Percentiles rank a stretch among this genome's conserved stretches.
These are phyloP conservation scores for Austroboletus festivus DNA, from an alignment of 768 basidiomycete genomes.

Conservation along the genomic window DNA sequence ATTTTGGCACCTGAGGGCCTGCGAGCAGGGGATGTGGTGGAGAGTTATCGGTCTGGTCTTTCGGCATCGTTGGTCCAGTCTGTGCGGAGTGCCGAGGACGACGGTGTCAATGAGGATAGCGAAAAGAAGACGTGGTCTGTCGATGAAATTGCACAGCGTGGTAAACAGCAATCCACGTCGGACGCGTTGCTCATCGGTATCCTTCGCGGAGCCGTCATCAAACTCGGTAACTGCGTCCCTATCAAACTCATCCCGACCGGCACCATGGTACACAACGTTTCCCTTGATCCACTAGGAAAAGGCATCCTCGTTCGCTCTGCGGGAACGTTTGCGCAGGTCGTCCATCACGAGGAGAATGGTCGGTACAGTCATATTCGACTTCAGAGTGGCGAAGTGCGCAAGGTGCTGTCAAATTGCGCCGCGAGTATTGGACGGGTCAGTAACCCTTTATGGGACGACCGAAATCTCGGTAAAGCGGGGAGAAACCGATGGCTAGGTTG, in stretches of 20 bases:
- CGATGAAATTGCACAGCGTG: constrained; percentile 22
- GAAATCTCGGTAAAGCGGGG: constrained; percentile 89
- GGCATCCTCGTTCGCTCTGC: constrained; percentile 87
- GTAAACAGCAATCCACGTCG: constrained; percentile 37
- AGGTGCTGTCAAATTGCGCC: constrained; percentile 73
- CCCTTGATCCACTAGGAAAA: constrained; percentile 71
- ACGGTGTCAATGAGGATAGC: neutral
- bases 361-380: constrained; percentile 81
- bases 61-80: constrained; percentile 63
- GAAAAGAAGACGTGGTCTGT: constrained; percentile 15
- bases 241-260: constrained; percentile 89
- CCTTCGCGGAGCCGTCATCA: constrained; percentile 78
- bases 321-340: constrained; percentile 79
- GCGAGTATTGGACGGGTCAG: constrained; percentile 92
- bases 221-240: constrained; percentile 91
- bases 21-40: constrained; percentile 82
- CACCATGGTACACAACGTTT: constrained; percentile 84
- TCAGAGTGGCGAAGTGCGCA: constrained; percentile 90
- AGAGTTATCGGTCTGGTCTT: constrained; percentile 82
- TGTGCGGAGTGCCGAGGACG: constrained; percentile 26
- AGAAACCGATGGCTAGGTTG: constrained; percentile 82
- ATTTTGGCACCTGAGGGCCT: constrained; percentile 91
- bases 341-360: constrained; percentile 69
- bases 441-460: constrained; percentile 86
- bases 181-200: constrained; percentile 78